Percentiles rank a stretch among this genome's conserved stretches.
These are phyloP conservation scores for Gypsophila paniculata DNA, from an alignment of 179 eudicot genomes.

Conservation along the genomic window DNA sequence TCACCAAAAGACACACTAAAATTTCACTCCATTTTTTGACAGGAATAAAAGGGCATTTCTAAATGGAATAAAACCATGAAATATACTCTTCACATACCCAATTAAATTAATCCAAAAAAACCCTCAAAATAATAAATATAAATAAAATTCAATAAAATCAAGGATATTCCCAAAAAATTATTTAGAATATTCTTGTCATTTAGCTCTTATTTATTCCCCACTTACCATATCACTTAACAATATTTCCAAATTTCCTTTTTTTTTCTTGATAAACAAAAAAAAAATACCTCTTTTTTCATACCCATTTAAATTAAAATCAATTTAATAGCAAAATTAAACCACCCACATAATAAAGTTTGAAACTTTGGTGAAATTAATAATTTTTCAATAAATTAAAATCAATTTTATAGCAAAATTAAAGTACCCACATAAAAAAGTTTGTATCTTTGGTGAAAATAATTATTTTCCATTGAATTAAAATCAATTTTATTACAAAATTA, in stretches of 20 bases:
- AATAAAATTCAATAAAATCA: too few species aligned
- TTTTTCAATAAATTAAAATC: too few species aligned
- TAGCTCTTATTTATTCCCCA: conserved; percentile 1
- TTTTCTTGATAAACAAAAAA: background rate
- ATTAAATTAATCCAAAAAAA: conserved; percentile 19
- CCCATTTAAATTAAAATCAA: background rate
- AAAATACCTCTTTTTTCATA: background rate
- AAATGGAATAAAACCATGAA: too few species aligned
- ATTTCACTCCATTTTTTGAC: background rate
- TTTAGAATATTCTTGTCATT: conserved; percentile 35
- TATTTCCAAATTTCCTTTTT: background rate
- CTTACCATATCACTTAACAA: background rate
- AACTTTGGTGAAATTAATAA: too few species aligned
- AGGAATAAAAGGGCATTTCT: background rate
- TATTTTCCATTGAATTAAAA: too few species aligned
- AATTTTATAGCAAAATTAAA: too few species aligned
- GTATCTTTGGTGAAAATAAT: conserved; percentile 1
- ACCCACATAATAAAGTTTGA: too few species aligned
- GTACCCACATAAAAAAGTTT: conserved; percentile 11
- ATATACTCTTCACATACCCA: conserved; percentile 22
- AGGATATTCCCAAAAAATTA: conserved; percentile 32
- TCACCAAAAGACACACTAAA: conserved; percentile 23
- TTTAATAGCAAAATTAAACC: background rate
- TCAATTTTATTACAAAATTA: too few species aligned
- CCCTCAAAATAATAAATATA: too few species aligned